Percentiles rank a stretch among this genome's conserved stretches.
phyloP scores from a whole-genome alignment of 345 rosid genomes.

The Noccaea bulbosa region DNA sequence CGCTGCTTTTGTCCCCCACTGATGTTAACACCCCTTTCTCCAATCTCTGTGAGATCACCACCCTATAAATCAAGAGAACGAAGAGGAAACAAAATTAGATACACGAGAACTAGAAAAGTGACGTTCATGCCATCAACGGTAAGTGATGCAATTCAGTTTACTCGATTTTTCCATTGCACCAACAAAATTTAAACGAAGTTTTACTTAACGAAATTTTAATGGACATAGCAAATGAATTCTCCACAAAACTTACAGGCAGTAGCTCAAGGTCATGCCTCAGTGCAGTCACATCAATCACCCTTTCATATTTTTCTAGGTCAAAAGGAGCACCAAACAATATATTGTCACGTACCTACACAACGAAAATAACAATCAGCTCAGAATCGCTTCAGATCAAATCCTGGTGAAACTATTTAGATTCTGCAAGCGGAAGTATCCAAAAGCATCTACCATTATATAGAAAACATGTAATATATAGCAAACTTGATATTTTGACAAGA shows the following conservation, averaged over 20 bases:
- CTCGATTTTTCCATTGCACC: constrained; percentile 16
- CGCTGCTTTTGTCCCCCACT: constrained; percentile 99
- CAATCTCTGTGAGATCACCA: constrained; percentile 99
- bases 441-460: background rate
- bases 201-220: background rate
- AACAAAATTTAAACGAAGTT: constrained; percentile 17
- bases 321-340: constrained; percentile 90
- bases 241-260: constrained; percentile 71
- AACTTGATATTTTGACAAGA: constrained; percentile 1
- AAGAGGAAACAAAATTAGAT: constrained; percentile 34
- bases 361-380: constrained; percentile 26
- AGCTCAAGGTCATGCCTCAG: constrained; percentile 92
- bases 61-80: constrained; percentile 63
- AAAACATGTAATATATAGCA: constrained; percentile 23
- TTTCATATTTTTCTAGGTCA: constrained; percentile 74
- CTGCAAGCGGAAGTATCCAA: background rate
- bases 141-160: background rate
- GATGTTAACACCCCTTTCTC: constrained; percentile 99
- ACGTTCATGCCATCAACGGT: constrained; percentile 8
- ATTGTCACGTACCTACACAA: constrained; percentile 83
- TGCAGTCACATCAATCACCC: constrained; percentile 87
- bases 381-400: constrained; percentile 1
- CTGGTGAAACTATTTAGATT: constrained; percentile 14
- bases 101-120: constrained; percentile 13
- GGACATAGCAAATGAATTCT: constrained; percentile 13